Conservation (phyloP, 352 stramenopile species). For the Globisporangium acanthophoron region DNA sequence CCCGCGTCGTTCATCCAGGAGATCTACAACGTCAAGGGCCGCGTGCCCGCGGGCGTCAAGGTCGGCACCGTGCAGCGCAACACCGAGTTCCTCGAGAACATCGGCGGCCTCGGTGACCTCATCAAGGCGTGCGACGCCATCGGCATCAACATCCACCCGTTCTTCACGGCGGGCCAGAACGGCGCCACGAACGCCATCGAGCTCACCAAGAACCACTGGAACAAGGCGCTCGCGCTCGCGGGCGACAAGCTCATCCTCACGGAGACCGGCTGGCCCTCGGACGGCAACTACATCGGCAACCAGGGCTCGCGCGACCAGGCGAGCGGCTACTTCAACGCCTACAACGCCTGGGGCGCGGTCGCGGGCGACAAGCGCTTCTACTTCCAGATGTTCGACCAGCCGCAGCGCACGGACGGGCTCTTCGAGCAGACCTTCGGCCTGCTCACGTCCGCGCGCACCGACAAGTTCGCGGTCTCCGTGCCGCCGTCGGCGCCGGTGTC, state of each 20-base stretch:
- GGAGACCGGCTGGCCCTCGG: conserved; percentile 50
- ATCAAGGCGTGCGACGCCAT: conserved; percentile 40
- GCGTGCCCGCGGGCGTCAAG: conserved; percentile 34
- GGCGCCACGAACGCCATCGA: conserved; percentile 31
- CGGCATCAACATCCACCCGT: conserved; percentile 58
- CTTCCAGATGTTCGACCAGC: conserved; percentile 77
- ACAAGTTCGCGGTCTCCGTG: conserved; percentile 39
- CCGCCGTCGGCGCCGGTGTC: conserved; percentile 10
- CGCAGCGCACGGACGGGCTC: conserved; percentile 20
- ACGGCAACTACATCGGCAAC: conserved; percentile 33
- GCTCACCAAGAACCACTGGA: conserved; percentile 45
- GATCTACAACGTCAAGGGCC: conserved; percentile 44
- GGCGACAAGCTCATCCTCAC: conserved; percentile 50
- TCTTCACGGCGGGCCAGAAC: conserved; percentile 42
- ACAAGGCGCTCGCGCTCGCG: conserved; percentile 24
- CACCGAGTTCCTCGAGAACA: conserved; percentile 45
- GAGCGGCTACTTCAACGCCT: conserved; percentile 47
- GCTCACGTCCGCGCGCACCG: conserved; percentile 27
- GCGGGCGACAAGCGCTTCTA: conserved; percentile 54
- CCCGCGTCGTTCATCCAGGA: conserved; percentile 36
- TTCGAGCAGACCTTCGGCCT: conserved; percentile 60
- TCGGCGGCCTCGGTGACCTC: conserved; percentile 33
- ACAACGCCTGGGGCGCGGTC: conserved; percentile 55
- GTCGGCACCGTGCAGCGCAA: conserved; percentile 74
- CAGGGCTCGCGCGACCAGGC: conserved; percentile 26